A percentile compares a stretch with the other conserved stretches of the same genome.
Evolutionary conservation across 768 basidiomycete genomes (phyloP).

Genomic region (Pholiota molesta): DNA sequence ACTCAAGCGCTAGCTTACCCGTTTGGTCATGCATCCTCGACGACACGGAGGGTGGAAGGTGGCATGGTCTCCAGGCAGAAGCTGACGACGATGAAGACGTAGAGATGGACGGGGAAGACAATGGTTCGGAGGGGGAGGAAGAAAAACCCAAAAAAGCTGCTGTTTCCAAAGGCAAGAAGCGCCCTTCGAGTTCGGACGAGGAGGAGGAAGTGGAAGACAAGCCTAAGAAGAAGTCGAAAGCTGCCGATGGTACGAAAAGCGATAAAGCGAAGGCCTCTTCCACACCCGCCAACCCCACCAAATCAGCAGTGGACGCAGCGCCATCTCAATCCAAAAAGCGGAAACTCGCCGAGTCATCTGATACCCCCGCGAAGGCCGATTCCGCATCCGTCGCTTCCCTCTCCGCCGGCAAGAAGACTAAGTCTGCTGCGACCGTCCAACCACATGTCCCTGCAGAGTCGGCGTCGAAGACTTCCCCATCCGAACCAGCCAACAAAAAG

Average conservation of each 20-base stretch:
- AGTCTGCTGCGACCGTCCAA: slow-evolving; percentile 8
- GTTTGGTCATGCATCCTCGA: slow-evolving; percentile 87
- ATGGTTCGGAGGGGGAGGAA: slow-evolving; percentile 28
- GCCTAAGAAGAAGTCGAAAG: slow-evolving; percentile 49
- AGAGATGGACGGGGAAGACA: slow-evolving; percentile 23
- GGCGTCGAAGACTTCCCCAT: slow-evolving; percentile 10
- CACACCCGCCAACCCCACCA: slow-evolving; percentile 22
- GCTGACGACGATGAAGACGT: slow-evolving; percentile 29
- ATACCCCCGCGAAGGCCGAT: slow-evolving; percentile 7
- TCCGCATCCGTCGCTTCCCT: slow-evolving; percentile 7
- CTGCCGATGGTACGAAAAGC: slow-evolving; percentile 19
- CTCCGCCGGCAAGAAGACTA: slow-evolving; percentile 20
- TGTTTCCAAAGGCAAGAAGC: slow-evolving; percentile 35
- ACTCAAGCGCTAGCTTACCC: slow-evolving; percentile 80
- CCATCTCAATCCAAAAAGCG: slow-evolving; percentile 21
- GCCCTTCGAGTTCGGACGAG: slow-evolving; percentile 38
- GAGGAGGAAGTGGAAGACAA: slow-evolving; percentile 40
- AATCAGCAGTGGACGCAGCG: slow-evolving; percentile 15
- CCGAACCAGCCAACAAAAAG: slow-evolving; percentile 9
- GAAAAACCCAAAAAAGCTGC: slow-evolving; percentile 20
- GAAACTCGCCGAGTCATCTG: slow-evolving; percentile 15
- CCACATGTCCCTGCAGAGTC: not conserved
- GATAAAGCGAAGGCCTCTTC: slow-evolving; percentile 15
- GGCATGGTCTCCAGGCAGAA: slow-evolving; percentile 49
- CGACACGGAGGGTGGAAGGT: slow-evolving; percentile 57